Evolutionary conservation across 2,329 filamentous ascomycete genomes (phyloP).

Genomic region (Truncatella angustata): DNA sequence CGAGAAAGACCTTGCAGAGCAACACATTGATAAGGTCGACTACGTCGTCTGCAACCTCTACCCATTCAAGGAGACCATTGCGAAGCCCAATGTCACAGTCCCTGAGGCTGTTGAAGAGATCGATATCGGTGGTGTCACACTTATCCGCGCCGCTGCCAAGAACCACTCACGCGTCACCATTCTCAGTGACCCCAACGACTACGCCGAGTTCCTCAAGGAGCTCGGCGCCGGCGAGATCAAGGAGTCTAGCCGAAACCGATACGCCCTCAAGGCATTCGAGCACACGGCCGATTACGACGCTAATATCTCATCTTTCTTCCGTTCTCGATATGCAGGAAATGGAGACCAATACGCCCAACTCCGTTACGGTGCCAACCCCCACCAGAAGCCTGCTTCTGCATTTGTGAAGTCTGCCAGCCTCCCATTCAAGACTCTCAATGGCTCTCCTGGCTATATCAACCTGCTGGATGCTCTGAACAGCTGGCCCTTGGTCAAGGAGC

Average conservation of each 20-base stretch:
- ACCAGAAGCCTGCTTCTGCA: constrained; percentile 94
- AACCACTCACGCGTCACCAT: constrained; percentile 96
- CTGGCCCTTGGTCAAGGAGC: constrained; percentile 95
- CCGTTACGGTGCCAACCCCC: constrained; percentile 94
- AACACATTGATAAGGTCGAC: constrained; percentile 94
- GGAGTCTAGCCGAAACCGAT: constrained; percentile 79
- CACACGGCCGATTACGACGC: constrained; percentile 96
- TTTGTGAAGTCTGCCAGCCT: constrained; percentile 71
- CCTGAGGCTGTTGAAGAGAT: constrained; percentile 98
- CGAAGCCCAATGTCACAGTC: constrained; percentile 95
- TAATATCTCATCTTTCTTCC: constrained; percentile 95
- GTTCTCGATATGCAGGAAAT: constrained; percentile 88
- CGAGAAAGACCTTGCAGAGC: constrained; percentile 92
- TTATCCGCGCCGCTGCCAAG: constrained; percentile 95
- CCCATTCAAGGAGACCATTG: constrained; percentile 97
- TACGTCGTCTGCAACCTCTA: constrained; percentile 98
- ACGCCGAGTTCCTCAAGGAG: constrained; percentile 89
- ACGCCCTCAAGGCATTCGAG: constrained; percentile 96
- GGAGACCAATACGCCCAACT: constrained; percentile 81
- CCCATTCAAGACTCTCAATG: constrained; percentile 92
- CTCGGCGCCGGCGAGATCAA: constrained; percentile 84
- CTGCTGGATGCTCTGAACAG: constrained; percentile 93
- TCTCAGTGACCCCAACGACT: constrained; percentile 90
- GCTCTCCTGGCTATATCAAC: constrained; percentile 95
- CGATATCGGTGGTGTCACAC: constrained; percentile 95